Percentiles rank a stretch among this genome's conserved stretches.
Evolutionary conservation across 495 filamentous ascomycete genomes (phyloP).

Genomic region (Penicillium pancosmium): DNA sequence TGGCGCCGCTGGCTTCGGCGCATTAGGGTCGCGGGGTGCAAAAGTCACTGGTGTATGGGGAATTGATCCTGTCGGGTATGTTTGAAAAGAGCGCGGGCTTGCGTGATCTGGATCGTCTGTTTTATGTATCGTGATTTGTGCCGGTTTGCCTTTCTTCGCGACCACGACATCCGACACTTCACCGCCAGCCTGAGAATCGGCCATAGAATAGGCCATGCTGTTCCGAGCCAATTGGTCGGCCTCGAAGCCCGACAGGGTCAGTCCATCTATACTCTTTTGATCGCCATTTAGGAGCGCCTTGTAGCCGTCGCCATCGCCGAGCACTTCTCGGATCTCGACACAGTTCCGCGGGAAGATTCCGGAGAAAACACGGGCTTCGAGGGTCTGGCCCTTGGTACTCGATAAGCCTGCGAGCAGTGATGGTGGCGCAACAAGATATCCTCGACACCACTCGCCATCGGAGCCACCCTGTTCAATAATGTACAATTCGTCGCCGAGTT

Average conservation of each 20-base stretch:
- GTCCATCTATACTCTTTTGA: constrained; percentile 28
- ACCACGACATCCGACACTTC: constrained; percentile 45
- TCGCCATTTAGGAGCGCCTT: constrained; percentile 39
- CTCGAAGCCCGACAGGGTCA: constrained; percentile 25
- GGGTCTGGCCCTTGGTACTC: constrained; percentile 85
- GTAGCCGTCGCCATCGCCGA: constrained; percentile 59
- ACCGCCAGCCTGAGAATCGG: constrained; percentile 28
- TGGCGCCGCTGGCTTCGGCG: constrained; percentile 81
- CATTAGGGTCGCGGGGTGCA: constrained; percentile 52
- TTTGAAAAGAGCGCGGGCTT: constrained; percentile 36
- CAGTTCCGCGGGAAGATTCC: constrained; percentile 95
- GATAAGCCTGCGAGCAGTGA: constrained; percentile 91
- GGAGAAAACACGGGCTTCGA: constrained; percentile 94
- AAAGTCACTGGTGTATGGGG: constrained; percentile 40
- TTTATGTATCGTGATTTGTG: constrained; percentile 46
- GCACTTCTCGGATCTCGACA: constrained; percentile 79
- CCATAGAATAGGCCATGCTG: constrained; percentile 35
- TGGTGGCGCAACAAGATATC: constrained; percentile 92
- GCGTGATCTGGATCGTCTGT: constrained; percentile 36
- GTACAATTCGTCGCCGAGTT: constrained; percentile 97
- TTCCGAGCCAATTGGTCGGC: constrained; percentile 27
- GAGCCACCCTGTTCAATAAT: constrained; percentile 94
- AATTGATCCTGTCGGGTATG: constrained; percentile 33
- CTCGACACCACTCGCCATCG: constrained; percentile 88
- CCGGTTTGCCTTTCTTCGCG: constrained; percentile 45